These are phyloP conservation scores for Cryptosporidium ryanae DNA, from an alignment of 169 alveolate species.

Conservation along the genomic window DNA sequence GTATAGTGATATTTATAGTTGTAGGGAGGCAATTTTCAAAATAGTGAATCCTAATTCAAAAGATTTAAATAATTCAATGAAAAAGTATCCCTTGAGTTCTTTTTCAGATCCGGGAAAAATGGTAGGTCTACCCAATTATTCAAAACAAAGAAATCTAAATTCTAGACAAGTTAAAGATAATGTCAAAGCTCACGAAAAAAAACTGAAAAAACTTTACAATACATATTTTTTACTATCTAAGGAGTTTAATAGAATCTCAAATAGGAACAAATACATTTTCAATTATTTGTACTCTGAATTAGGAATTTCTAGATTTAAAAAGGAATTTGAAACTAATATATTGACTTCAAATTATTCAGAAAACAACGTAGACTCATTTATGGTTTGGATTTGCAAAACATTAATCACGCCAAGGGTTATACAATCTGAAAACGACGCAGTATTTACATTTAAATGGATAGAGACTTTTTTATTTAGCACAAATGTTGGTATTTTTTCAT, in stretches of 20 bases:
- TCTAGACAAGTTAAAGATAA: conserved; percentile 52
- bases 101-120: conserved; percentile 33
- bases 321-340: neutral
- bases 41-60: neutral
- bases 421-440: conserved; percentile 60
- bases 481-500: conserved; percentile 31
- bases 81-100: neutral
- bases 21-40: conserved; percentile 20
- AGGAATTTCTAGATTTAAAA: conserved; percentile 1
- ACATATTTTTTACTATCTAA: conserved; percentile 7
- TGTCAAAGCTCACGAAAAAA: conserved; percentile 35
- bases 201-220: conserved; percentile 15
- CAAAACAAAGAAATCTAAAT: conserved; percentile 7
- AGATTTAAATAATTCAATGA: conserved; percentile 1
- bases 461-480: conserved; percentile 16
- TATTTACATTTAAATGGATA: conserved; percentile 52
- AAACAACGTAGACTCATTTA: conserved; percentile 11
- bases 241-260: conserved; percentile 7
- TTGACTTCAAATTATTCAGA: neutral
- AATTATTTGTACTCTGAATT: neutral
- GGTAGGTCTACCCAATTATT: conserved; percentile 10
- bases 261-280: conserved; percentile 1
- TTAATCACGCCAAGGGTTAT: conserved; percentile 55
- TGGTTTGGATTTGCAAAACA: conserved; percentile 42
- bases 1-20: conserved; percentile 11